Base-by-base conservation (phyloP, 2,329 filamentous ascomycete genomes). In the Graphilbum ipis-grandicollis region DNA sequence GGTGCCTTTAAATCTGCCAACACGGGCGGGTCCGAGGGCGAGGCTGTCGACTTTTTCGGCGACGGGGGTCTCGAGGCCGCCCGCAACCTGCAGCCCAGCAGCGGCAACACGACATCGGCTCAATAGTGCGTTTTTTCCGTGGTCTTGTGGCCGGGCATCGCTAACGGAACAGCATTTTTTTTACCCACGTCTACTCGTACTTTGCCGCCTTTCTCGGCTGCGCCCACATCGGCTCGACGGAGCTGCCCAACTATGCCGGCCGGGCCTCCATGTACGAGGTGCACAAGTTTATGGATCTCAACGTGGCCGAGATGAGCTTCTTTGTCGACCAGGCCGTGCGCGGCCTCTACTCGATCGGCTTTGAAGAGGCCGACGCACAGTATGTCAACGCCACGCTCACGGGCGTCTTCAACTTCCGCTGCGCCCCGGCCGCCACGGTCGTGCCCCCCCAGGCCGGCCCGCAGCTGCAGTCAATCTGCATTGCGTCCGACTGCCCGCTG, bases 221-320 rank as follows among this genome's bases (percentile, higher is more conserved):
- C 28, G 36, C 39, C 3, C 8, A 39, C 22, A 36, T 39, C 21
- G 34, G 31, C 9, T 29, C 39, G 6, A 4, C 31, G 5, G 4
- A 9, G 26, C 37, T 41, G 17, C 39, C 39, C 4, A 4, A 13
- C 21, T 41, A 41, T 23, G 31, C 39, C n/a, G 39, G 39, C 21
- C 15, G 22, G 28, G 39, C 39, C 5, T 41, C 39, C 17, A 41
- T 41, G 39, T 41, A 41, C 13, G 37, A 41, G 31, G 34, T 36
- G 21, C 39, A 38, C 39, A 41, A 38, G 39, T 41, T 36, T 28
- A 41, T 41, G 39, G 39, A 41, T 28, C 39, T 41, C 25, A 41
- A 41, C 17, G 14, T 18, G 13, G 36, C 23, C 14, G 41, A 40
- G 18, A 33, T 36, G 38, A 19, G 32, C 34, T 41, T 38, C 19